Evolutionary conservation across 225 moss, liverwort and hornwort species (phyloP).

Genomic region (Polytrichum formosum): DNA sequence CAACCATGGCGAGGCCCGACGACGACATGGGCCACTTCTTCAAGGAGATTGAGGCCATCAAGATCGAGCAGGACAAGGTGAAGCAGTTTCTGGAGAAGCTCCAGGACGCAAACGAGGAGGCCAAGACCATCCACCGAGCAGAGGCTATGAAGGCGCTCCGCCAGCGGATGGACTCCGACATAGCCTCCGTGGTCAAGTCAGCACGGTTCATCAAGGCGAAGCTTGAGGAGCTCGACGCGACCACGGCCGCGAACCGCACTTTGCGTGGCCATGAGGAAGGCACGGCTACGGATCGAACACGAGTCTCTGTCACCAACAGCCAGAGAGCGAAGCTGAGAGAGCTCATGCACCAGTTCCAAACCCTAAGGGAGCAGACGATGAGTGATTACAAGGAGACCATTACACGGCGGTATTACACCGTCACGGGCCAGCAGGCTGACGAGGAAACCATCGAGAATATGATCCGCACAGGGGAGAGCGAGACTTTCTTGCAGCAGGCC

Average conservation of each 20-base stretch:
- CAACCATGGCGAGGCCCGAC: slow-evolving; percentile 18
- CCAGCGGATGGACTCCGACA: slow-evolving; percentile 47
- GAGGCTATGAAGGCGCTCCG: slow-evolving; percentile 52
- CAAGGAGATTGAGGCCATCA: slow-evolving; percentile 46
- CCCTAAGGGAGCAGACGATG: slow-evolving; percentile 40
- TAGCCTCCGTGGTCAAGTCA: slow-evolving; percentile 47
- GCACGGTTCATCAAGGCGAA: slow-evolving; percentile 46
- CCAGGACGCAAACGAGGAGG: slow-evolving; percentile 56
- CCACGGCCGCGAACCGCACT: slow-evolving; percentile 33
- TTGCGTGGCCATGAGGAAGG: slow-evolving; percentile 49
- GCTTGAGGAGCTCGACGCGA: slow-evolving; percentile 45
- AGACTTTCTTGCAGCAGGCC: slow-evolving; percentile 49
- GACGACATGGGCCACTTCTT: slow-evolving; percentile 35
- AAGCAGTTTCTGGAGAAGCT: slow-evolving; percentile 46
- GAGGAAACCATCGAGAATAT: slow-evolving; percentile 51
- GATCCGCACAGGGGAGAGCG: slow-evolving; percentile 46
- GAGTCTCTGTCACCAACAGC: slow-evolving; percentile 49
- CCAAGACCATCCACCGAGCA: slow-evolving; percentile 48
- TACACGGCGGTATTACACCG: slow-evolving; percentile 52
- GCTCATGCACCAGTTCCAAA: slow-evolving; percentile 53
- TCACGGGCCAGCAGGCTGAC: slow-evolving; percentile 49
- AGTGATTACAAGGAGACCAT: slow-evolving; percentile 54
- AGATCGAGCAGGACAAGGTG: slow-evolving; percentile 49
- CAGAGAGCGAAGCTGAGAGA: slow-evolving; percentile 57
- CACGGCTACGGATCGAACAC: slow-evolving; percentile 45